Evolutionary conservation across 768 basidiomycete species (phyloP), one percentile per base, ranked within the genome.

Genomic region (Tephrocybe sp.): DNA sequence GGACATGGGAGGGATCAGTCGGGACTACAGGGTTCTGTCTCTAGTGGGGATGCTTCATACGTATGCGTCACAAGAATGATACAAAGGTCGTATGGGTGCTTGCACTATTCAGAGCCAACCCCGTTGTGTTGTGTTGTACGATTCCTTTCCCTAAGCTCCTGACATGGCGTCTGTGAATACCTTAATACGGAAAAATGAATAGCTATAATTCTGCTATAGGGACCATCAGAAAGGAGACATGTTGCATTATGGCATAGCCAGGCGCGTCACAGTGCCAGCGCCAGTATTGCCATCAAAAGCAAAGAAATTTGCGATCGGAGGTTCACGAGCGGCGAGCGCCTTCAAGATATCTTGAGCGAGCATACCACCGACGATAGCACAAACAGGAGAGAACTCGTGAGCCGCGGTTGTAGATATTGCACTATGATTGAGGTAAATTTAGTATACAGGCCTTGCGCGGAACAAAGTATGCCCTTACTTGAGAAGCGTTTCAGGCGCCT

Each of bases 311-410:
- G 89, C 88, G 55, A 97, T 87, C 3, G 95, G 95, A 22, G 89
- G 82, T 60, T 98, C 97, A 43, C 92, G 86, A 48, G 86, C 91
- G 47, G 86, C 88, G 31, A 98, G 76, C 0, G 91, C 83, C 64
- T 97, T 94, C 33, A 99, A 74, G 44, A 97, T 86, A 64, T 99
- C 97, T 65, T 98, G 97, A 1, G 86, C 94, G 12, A 98, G 72
- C 70, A 98, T 80, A 19, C 97, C 97, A 22, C 97, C 97, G 31
- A 99, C 77, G 29, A 99, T 88, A 1, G 97, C 97, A 63, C 93
- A 91, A 1, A 93, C 85, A 0, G 97, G 93, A 0, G 93, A 87
- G 70, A 97, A 91, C 63, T 95, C 93, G 64, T 88, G 83, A 16
- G 71, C 68, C 6, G 91, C 86, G n/a, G 86, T 83, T 12, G 71